A percentile compares a stretch with the other conserved stretches of the same genome.
These are phyloP conservation scores for Aegilops speltoides DNA, from an alignment of 176 grass and related monocot genomes.

Conservation along the genomic window DNA sequence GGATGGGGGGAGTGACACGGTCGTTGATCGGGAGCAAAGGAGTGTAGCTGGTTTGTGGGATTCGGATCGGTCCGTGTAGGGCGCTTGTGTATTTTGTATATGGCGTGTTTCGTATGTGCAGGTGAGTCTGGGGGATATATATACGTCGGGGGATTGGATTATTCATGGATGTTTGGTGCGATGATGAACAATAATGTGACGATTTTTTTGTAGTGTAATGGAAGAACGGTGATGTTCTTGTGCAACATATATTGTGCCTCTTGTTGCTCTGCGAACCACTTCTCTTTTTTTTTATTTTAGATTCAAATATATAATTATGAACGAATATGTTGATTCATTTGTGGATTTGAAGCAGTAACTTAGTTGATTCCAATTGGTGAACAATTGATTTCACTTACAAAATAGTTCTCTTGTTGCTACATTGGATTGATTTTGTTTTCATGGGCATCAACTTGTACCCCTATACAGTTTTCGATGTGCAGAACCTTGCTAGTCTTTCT, in stretches of 20 bases:
- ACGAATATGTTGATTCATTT: not conserved
- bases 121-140: constrained; percentile 3
- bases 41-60: not conserved
- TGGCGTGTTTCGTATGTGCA: constrained; percentile 11
- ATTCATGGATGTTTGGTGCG: constrained; percentile 9
- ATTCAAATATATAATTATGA: not conserved
- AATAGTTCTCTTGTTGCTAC: not conserved
- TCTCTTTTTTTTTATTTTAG: not conserved
- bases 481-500: not conserved
- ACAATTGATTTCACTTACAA: not conserved
- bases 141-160: constrained; percentile 21
- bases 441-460: too few species aligned
- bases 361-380: not conserved
- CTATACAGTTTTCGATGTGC: not conserved
- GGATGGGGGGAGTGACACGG: not conserved
- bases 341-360: not conserved
- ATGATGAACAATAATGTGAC: constrained; percentile 6
- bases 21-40: not conserved
- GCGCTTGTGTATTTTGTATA: constrained; percentile 15
- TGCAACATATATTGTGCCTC: not conserved
- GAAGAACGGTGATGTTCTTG: not conserved
- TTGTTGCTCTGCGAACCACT: not conserved
- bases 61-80: not conserved
- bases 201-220: constrained; percentile 31
- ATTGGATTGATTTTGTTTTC: not conserved